A percentile compares a stretch with the other conserved stretches of the same genome.
Evolutionary conservation across 78 protist genomes (phyloP).

Genomic region (Dictyostelium capitatum): DNA sequence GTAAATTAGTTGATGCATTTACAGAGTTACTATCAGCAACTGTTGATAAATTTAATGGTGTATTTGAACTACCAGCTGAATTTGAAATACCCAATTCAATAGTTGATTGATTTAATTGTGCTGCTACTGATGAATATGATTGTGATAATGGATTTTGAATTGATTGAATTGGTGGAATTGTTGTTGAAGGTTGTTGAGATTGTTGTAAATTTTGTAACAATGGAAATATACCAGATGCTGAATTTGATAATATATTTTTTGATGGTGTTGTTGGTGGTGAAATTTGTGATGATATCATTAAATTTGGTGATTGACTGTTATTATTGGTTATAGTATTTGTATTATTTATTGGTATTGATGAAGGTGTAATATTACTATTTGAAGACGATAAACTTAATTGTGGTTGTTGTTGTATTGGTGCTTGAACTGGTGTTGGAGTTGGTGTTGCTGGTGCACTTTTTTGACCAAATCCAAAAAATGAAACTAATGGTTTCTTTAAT

Average conservation of each 20-base stretch:
- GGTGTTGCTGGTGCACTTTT: constrained; percentile 20
- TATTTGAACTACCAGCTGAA: neutral
- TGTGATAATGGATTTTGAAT: constrained; percentile 36
- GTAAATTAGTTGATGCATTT: neutral
- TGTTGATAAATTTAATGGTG: neutral
- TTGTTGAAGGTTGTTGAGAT: neutral
- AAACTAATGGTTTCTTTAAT: constrained; percentile 30
- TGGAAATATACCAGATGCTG: constrained; percentile 13
- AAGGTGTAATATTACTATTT: neutral
- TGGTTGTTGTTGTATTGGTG: neutral
- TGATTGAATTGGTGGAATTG: neutral
- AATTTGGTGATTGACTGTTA: neutral
- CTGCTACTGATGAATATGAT: constrained; percentile 48
- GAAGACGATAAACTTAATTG: neutral
- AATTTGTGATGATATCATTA: neutral
- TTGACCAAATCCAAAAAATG: constrained; percentile 73
- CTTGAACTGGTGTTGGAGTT: neutral
- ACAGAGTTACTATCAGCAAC: neutral
- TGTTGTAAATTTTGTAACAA: neutral
- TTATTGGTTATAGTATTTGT: constrained; percentile 12
- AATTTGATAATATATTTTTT: constrained; percentile 9
- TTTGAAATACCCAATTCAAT: neutral
- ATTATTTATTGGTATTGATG: neutral
- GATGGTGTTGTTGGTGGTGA: constrained; percentile 21
- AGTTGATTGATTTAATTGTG: constrained; percentile 36